A percentile compares a stretch with the other conserved stretches of the same genome.
Conservation (phyloP, 495 filamentous ascomycete species). For the Penicillium canariense region DNA sequence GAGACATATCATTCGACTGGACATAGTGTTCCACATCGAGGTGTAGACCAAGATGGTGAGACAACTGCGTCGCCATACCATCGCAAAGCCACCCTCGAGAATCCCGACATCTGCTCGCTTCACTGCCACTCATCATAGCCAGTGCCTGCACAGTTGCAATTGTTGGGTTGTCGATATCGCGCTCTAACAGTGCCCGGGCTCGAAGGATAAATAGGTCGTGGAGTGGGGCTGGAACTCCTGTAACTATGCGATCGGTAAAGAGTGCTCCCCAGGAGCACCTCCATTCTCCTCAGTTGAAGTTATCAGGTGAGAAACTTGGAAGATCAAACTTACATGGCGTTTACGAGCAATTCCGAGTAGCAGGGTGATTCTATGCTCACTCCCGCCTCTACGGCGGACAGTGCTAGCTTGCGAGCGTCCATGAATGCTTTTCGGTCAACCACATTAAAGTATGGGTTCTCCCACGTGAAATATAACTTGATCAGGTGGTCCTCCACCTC, state of each 20-base stretch:
- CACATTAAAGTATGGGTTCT: conserved; percentile 24
- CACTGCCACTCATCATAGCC: conserved; percentile 25
- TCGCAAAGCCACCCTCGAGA: conserved; percentile 27
- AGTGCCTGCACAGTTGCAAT: conserved; percentile 27
- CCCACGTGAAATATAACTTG: conserved; percentile 29
- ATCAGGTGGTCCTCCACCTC: conserved; percentile 21
- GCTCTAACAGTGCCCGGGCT: conserved; percentile 21
- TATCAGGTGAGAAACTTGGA: too few relatives aligned
- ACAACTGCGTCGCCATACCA: conserved; percentile 27
- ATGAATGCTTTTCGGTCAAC: conserved; percentile 19
- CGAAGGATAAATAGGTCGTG: conserved; percentile 22
- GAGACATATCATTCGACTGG: conserved; percentile 11
- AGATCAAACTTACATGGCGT: neutral
- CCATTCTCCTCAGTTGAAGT: neutral
- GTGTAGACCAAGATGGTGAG: conserved; percentile 26
- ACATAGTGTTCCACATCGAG: conserved; percentile 22
- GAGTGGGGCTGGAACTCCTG: conserved; percentile 4
- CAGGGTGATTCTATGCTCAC: neutral
- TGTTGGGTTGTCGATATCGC: conserved; percentile 23
- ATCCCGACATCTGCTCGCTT: conserved; percentile 16
- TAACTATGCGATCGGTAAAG: neutral
- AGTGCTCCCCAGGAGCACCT: neutral
- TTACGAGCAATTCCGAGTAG: conserved; percentile 1
- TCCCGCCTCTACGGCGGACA: neutral
- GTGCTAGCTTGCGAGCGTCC: conserved; percentile 11